A percentile compares a stretch with the other conserved stretches of the same genome.
Conservation (phyloP, 106 monocot genomes). For the Platanthera zijinensis region DNA sequence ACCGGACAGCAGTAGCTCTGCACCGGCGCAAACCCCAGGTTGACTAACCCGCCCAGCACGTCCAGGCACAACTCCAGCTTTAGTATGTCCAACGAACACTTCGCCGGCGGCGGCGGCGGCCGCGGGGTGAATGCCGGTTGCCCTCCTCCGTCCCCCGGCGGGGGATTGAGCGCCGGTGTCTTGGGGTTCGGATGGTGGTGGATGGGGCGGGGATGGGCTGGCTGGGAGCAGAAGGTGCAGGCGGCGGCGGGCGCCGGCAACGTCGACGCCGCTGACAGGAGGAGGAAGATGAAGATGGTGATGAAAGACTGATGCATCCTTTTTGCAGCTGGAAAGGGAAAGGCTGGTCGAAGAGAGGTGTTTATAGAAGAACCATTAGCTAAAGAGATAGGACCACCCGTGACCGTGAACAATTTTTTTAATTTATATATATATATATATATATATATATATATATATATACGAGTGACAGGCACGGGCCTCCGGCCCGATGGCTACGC, state of each 20-base stretch:
- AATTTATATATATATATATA: not conserved
- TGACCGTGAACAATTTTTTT: not conserved
- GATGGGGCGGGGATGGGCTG: not conserved
- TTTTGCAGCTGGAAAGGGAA: not conserved
- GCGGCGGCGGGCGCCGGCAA: not conserved
- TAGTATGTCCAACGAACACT: conserved; percentile 29
- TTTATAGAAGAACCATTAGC: not conserved
- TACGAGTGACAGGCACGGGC: too few species aligned
- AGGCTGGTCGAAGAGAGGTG: not conserved
- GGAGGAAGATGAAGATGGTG: not conserved
- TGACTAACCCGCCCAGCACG: conserved; percentile 33
- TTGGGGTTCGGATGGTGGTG: not conserved
- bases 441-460: too few species aligned
- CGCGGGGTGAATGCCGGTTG: not conserved
- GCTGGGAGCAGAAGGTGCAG: not conserved
- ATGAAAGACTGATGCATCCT: not conserved
- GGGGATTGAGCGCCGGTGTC: not conserved
- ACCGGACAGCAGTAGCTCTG: conserved; percentile 13
- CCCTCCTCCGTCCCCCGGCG: not conserved
- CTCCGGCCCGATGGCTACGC: too few species aligned
- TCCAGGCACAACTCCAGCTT: conserved; percentile 38
- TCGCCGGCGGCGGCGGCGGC: conserved; percentile 8
- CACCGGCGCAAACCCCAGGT: conserved; percentile 20
- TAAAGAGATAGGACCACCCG: too few species aligned
- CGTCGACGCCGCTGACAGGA: not conserved